Base-by-base conservation (phyloP, 306 rosid species). In the Potentilla sterilis region DNA sequence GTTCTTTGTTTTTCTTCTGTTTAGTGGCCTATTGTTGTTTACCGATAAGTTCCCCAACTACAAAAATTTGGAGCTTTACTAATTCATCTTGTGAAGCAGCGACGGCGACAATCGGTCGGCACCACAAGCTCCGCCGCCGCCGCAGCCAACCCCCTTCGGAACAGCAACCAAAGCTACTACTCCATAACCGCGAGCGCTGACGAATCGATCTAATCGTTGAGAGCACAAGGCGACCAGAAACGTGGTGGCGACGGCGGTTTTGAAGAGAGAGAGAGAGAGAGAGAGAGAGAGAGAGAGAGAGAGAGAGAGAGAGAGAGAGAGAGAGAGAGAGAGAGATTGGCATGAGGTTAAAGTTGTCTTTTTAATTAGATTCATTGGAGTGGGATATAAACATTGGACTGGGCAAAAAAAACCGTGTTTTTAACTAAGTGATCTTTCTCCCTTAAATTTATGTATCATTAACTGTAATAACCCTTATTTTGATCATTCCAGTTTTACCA, bases 31-130 rank as follows among this genome's bases (percentile, higher is more conserved):
- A n/a, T n/a, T n/a, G n/a, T n/a, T n/a, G n/a, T n/a, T n/a, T n/a
- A n/a, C n/a, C n/a, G n/a, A n/a, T n/a, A n/a, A n/a, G n/a, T n/a
- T n/a, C n/a, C n/a, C n/a, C n/a, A n/a, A n/a, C n/a, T n/a, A 9
- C 2, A 19, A 12, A 38, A 42, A 43, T 32, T 32, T 65, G 44
- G 28, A 21, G 59, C 88, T 77, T 24, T 78, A 96, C 99, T 79
- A 94, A 81, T 12, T 89, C 97, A 59, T 87, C 90, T 11, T 61
- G 91, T 1, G 97, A 59, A 61, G 93, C 87, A 1, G 96, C 77
- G 40, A 79, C 82, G 51, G 85, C 80, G 38, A 86, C 69, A 21
- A 86, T 58, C 3, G 84, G 74, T 1, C 84, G 87, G 55, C 16
- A 62, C 86, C 78, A 69, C 3, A 70, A 52, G 57, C 74, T 81